Conservation (phyloP, 768 basidiomycete species). For the Naganishia friedmannii region DNA sequence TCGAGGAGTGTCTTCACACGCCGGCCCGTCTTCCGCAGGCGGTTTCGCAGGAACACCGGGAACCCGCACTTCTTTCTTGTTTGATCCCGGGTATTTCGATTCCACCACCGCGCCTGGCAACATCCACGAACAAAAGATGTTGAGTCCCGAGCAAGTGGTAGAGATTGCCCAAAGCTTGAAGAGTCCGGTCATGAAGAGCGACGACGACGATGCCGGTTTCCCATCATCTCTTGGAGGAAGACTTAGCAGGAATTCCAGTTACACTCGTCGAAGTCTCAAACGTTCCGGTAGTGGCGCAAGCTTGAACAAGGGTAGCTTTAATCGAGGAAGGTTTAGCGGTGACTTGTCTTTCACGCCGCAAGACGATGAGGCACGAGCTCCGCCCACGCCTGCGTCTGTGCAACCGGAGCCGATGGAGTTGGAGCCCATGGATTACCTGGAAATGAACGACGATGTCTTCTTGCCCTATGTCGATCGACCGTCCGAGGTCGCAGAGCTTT, state of each 20-base stretch:
- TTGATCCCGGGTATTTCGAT: slow-evolving; percentile 25
- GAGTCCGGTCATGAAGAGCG: slow-evolving; percentile 41
- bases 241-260: slow-evolving; percentile 9
- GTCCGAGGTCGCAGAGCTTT: slow-evolving; percentile 67
- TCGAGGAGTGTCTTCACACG: neutral
- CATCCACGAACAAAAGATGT: slow-evolving; percentile 34
- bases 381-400: neutral
- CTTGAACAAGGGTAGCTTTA: slow-evolving; percentile 3
- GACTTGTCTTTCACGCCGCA: slow-evolving; percentile 18
- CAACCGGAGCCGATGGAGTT: slow-evolving; percentile 35
- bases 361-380: slow-evolving; percentile 3
- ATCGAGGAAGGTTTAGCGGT: slow-evolving; percentile 11
- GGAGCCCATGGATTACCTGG: slow-evolving; percentile 51
- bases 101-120: slow-evolving; percentile 28
- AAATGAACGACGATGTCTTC: slow-evolving; percentile 62
- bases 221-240: neutral
- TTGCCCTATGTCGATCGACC: slow-evolving; percentile 85
- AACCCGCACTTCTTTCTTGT: slow-evolving; percentile 28
- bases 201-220: slow-evolving; percentile 37
- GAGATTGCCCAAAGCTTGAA: slow-evolving; percentile 41
- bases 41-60: slow-evolving; percentile 42
- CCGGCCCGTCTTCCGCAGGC: slow-evolving; percentile 19
- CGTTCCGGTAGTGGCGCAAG: slow-evolving; percentile 12
- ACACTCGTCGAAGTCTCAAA: slow-evolving; percentile 8
- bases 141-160: slow-evolving; percentile 47